A percentile compares a stretch with the other conserved stretches of the same genome.
Evolutionary conservation across 176 grass and related monocot genomes (phyloP).

Genomic region (Hordeum vulgare): DNA sequence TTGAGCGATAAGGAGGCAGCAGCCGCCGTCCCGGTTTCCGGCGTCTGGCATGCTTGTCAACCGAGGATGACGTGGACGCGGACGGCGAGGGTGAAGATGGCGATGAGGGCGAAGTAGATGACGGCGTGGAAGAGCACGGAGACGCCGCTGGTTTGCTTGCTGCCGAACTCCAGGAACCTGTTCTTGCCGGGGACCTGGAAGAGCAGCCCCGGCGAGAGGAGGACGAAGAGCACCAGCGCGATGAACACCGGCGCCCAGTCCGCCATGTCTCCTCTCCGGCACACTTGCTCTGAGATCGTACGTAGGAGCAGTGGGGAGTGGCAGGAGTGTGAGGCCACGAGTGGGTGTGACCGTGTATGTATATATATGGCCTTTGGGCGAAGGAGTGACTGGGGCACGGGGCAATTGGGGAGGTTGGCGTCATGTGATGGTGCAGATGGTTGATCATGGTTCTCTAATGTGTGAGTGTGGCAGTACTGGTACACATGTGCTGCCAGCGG

Average conservation of each 20-base stretch:
- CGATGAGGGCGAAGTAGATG: constrained; percentile 76
- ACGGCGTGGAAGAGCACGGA: constrained; percentile 76
- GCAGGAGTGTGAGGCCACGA: not conserved
- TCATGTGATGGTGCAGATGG: not conserved
- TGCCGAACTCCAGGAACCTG: constrained; percentile 63
- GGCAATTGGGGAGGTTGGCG: not conserved
- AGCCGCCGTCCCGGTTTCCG: no score
- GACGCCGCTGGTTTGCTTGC: constrained; percentile 76
- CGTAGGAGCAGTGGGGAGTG: not conserved
- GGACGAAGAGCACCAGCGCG: constrained; percentile 73
- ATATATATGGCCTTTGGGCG: no score
- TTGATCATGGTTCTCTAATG: no score
- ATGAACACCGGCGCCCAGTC: constrained; percentile 86
- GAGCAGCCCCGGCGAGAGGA: constrained; percentile 76
- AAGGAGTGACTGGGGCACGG: not conserved
- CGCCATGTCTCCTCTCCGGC: constrained; percentile 17
- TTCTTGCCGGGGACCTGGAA: constrained; percentile 73
- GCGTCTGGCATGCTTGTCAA: not conserved
- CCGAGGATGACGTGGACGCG: constrained; percentile 64
- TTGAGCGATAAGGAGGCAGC: no score
- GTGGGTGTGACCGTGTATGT: not conserved
- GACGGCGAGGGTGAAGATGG: constrained; percentile 76
- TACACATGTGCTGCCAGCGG: not conserved
- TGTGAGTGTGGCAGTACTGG: not conserved
- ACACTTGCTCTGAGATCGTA: not conserved